These are phyloP conservation scores for Erucastrum elatum DNA, from an alignment of 345 rosid species.

Conservation along the genomic window DNA sequence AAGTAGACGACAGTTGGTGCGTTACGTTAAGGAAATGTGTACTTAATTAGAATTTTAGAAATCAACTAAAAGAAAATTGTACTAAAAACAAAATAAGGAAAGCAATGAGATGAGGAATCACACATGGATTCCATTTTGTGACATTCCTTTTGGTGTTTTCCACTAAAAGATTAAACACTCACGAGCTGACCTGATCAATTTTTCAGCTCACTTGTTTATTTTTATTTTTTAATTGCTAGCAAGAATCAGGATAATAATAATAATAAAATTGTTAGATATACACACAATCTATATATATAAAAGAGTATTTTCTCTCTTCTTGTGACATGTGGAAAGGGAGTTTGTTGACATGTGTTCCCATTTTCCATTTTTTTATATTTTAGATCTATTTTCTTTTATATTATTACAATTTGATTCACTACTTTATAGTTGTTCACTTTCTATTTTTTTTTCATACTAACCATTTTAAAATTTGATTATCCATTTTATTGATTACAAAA, in stretches of 20 bases:
- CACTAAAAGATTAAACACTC: slow-evolving; percentile 19
- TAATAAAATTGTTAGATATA: too few species aligned
- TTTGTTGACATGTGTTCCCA: too few species aligned
- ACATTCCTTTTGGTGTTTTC: slow-evolving; percentile 26
- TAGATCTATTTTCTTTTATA: too few species aligned
- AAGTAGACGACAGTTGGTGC: slow-evolving; percentile 23
- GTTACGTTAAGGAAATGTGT: neutral
- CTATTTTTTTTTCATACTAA: too few species aligned
- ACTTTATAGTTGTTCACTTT: too few species aligned
- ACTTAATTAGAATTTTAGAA: slow-evolving; percentile 1
- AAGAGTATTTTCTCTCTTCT: too few species aligned
- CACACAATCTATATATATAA: too few species aligned
- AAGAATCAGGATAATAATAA: neutral
- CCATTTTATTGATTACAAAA: too few species aligned
- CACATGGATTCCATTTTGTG: slow-evolving; percentile 41
- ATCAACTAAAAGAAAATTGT: neutral
- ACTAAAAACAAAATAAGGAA: slow-evolving; percentile 8
- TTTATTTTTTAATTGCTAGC: neutral
- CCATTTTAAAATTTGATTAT: too few species aligned
- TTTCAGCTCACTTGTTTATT: neutral
- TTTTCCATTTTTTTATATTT: too few species aligned
- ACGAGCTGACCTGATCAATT: neutral
- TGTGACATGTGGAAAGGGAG: too few species aligned
- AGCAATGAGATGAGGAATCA: slow-evolving; percentile 27
- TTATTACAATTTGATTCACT: too few species aligned